A percentile compares a stretch with the other conserved stretches of the same genome.
These are phyloP conservation scores for Pulchroboletus neoregius DNA, from an alignment of 1,284 basidiomycete genomes.

Conservation along the genomic window DNA sequence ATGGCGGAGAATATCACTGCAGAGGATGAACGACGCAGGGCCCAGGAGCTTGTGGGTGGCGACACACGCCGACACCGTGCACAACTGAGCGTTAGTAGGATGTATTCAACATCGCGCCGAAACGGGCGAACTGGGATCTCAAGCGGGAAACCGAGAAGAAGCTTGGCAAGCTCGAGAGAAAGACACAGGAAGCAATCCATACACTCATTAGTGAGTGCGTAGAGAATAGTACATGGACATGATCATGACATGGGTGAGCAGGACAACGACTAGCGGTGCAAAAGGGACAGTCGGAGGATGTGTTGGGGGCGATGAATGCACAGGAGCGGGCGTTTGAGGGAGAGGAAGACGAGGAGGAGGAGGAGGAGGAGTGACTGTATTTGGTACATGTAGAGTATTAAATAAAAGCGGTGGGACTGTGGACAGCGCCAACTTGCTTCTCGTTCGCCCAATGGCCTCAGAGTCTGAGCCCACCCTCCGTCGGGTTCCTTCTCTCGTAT, in stretches of 20 bases:
- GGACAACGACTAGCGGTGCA: conserved; percentile 74
- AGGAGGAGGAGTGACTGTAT: conserved; percentile 11
- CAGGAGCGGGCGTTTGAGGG: conserved; percentile 53
- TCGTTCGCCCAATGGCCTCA: conserved; percentile 22
- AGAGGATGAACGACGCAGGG: conserved; percentile 80
- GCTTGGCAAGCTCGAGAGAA: conserved; percentile 81
- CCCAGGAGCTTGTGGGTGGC: conserved; percentile 78
- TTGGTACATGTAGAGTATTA: conserved; percentile 18
- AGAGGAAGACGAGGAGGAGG: conserved; percentile 14
- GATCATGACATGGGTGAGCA: conserved; percentile 29
- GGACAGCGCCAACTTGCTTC: background rate
- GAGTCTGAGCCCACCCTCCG: conserved; percentile 32
- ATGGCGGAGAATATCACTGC: conserved; percentile 80
- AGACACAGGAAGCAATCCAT: conserved; percentile 89
- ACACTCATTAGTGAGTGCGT: conserved; percentile 78
- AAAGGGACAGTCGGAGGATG: conserved; percentile 70
- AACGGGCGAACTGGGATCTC: conserved; percentile 95
- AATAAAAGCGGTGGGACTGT: conserved; percentile 20
- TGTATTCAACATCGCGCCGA: conserved; percentile 94
- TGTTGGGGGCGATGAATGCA: conserved; percentile 75
- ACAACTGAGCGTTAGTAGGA: conserved; percentile 54
- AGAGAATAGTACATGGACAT: conserved; percentile 18
- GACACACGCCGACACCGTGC: background rate
- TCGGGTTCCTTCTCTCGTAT: conserved; percentile 45
- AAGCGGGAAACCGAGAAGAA: conserved; percentile 93